A percentile compares a stretch with the other conserved stretches of the same genome.
Conservation (phyloP, 257 asterid genomes). For the Rhazya stricta region DNA sequence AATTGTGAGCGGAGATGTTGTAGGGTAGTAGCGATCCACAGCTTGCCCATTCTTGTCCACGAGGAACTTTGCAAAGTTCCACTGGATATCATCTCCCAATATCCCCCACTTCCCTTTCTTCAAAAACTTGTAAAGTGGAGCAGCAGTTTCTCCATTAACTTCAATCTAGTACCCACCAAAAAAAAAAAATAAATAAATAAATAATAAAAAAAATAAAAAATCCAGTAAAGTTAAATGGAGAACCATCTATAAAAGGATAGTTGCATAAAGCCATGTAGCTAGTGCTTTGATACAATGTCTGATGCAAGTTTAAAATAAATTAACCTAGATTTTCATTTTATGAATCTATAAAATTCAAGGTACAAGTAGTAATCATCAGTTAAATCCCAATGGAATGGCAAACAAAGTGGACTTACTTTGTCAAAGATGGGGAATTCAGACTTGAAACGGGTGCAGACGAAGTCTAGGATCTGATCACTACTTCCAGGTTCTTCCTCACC, state of each 20-base stretch:
- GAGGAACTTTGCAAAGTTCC: constrained; percentile 85
- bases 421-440: constrained; percentile 66
- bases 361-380: not conserved
- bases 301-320: not conserved
- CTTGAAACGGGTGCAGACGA: constrained; percentile 70
- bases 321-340: not conserved
- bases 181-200: too few relatives aligned
- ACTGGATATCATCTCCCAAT: constrained; percentile 72
- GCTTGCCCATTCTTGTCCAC: constrained; percentile 66
- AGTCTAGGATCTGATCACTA: constrained; percentile 57
- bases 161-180: constrained; percentile 64
- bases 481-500: constrained; percentile 86
- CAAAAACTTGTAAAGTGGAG: constrained; percentile 78
- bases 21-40: constrained; percentile 74
- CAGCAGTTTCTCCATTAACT: constrained; percentile 63
- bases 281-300: not conserved
- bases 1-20: constrained; percentile 68
- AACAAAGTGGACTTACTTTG: constrained; percentile 39
- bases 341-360: not conserved
- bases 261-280: not conserved
- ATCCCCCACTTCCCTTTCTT: constrained; percentile 79
- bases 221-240: constrained; percentile 3
- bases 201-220: too few relatives aligned
- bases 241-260: not conserved
- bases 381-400: not conserved